phyloP scores from a whole-genome alignment of 2,329 filamentous ascomycete species.

The Diaporthe ampelina region DNA sequence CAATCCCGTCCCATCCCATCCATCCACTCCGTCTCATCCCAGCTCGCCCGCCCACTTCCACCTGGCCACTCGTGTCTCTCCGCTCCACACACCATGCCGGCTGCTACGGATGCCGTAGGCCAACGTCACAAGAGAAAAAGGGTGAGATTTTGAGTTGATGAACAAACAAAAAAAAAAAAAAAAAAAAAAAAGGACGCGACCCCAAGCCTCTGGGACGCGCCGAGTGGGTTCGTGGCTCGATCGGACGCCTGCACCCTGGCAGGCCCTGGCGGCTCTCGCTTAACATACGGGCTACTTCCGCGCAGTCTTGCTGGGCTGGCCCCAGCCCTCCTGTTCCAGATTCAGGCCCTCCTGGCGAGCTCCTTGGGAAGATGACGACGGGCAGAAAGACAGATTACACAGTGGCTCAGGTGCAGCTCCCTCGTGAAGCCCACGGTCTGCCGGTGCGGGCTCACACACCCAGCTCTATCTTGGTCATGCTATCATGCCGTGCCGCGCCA shows the following conservation, averaged over 20 bases:
- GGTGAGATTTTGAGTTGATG: neutral
- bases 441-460: neutral
- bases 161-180: neutral
- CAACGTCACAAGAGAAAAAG: neutral
- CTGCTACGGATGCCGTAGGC: constrained; percentile 5
- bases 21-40: neutral
- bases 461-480: constrained; percentile 4
- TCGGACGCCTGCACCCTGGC: constrained; percentile 7
- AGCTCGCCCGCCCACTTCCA: neutral
- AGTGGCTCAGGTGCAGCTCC: constrained; percentile 1
- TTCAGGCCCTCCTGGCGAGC: constrained; percentile 15
- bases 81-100: neutral
- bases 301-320: constrained; percentile 6
- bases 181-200: neutral
- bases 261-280: constrained; percentile 26
- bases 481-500: constrained; percentile 29
- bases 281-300: constrained; percentile 30
- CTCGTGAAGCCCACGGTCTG: constrained; percentile 11
- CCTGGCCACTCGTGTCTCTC: neutral
- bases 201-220: constrained; percentile 9
- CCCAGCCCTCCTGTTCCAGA: constrained; percentile 31
- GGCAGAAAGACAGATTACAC: constrained; percentile 5
- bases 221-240: constrained; percentile 23
- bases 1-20: constrained; percentile 19
- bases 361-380: constrained; percentile 24